Base-by-base conservation (phyloP, 2,329 filamentous ascomycete genomes). In the Penicillium hesseltinei region DNA sequence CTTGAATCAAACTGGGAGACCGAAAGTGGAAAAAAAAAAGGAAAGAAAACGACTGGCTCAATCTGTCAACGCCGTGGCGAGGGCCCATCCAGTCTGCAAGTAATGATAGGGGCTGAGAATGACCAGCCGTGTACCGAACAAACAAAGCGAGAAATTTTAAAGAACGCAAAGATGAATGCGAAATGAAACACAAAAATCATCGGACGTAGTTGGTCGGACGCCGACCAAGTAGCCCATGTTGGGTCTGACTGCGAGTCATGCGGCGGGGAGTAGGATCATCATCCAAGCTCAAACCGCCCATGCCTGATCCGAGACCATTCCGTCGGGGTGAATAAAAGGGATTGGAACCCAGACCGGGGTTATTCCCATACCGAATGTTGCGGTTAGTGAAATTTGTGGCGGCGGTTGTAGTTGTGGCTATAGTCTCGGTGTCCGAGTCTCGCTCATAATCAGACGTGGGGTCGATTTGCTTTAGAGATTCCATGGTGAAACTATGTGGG, bases 341-440 rank as follows among this genome's bases (percentile, higher is more conserved):
- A 21, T 65, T 63, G 43, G 59, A 61, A 21, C 56, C 59, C 17
- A 64, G 54, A 23, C 53, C 59, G 8, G 54, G 54, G 31, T 60
- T 61, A 17, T 65, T 63, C 25, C 69, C 73, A 49, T 75, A 72
- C n/a, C 73, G 69, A 40, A 73, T 75, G 42, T 75, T 71, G 21
- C 62, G 67, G 35, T 70, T 69, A 2, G 71, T 73, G 35, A 66
- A 68, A 62, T 73, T 70, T 6, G 72, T 75, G 38, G 62, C 65
- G 6, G 63, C 65, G 1, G 71, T 73, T 15, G 71, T 66, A 15
- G 66, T 68, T 7, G 72, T 74, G 38, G 70, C 64, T 5, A 70
- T 66, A n/a, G 72, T 75, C 57, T 75, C 73, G 25, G 62, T 67
- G 46, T 75, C 73, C 4, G 73, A 75, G 49, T 75, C 73, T 42